Base-by-base conservation (phyloP, 1,284 basidiomycete genomes). In the Cryptococcus amylolentus region DNA sequence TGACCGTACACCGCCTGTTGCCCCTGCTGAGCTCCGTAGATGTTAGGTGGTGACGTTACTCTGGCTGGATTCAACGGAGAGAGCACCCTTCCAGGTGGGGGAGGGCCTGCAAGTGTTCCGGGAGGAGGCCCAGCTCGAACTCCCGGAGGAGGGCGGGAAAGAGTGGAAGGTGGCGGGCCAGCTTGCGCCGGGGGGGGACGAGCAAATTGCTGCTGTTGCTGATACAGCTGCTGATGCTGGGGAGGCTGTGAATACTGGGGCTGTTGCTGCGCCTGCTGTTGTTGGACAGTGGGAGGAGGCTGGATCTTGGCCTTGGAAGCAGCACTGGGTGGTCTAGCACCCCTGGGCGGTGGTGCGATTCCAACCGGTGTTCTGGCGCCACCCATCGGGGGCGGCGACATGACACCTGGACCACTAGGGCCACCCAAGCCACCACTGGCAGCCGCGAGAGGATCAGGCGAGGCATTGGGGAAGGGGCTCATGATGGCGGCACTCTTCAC, bases 381-480 rank as follows among this genome's bases (percentile, higher is more conserved):
- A 20, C 49, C 49, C 9, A 18, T 9, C 13, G 27, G 27, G 13
- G 35, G 18, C 3, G 49, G 61, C 31, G 31, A 35, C 31, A 35
- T 35, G 7, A 35, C 10, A 35, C 31, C 31, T 35, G 31, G 31
- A 42, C 63, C 63, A 20, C 76, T 71, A 47, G 75, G 71, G 43
- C 70, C 63, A 13, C 72, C 54, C 55, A 58, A 63, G 39, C 61
- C 66, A 44, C 57, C 13, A 40, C 51, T 20, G 18, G 40, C 28
- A 12, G 39, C 37, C 14, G 61, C 51, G 28, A 54, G 53, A 5
- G 64, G 61, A 35, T 56, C 54, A 43, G 49, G 55, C 28, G 55
- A 35, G 49, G 57, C 48, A 64, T 89, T 91, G 8, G 91, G 89
- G 85, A 97, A 96, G 1, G 93, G 93, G 27, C 89, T 84, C 14